Evolutionary conservation across 306 rosid species (phyloP).

Genomic region (Potentilla sterilis): DNA sequence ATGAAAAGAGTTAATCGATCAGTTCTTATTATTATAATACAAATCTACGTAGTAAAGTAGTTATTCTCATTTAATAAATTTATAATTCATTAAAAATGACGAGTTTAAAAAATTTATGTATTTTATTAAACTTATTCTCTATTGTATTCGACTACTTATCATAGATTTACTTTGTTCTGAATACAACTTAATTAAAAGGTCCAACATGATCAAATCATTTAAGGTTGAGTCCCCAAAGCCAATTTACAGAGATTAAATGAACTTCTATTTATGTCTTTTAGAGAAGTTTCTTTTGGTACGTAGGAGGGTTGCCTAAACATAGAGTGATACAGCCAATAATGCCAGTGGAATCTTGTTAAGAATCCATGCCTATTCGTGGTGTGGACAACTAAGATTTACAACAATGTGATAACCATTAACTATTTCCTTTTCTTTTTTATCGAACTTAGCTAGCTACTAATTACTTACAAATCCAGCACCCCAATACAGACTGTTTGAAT

Average conservation of each 20-base stretch:
- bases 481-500: neutral
- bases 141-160: too few species aligned
- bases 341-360: neutral
- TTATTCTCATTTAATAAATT: too few species aligned
- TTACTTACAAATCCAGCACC: neutral
- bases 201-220: neutral
- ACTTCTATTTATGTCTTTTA: neutral
- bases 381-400: neutral
- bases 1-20: too few species aligned
- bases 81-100: too few species aligned
- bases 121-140: too few species aligned
- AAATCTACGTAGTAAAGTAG: too few species aligned
- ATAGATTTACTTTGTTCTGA: too few species aligned
- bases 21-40: too few species aligned
- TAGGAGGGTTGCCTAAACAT: conserved; percentile 1
- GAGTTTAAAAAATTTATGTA: too few species aligned
- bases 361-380: neutral
- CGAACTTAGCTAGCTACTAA: neutral
- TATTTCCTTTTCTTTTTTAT: neutral
- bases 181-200: neutral
- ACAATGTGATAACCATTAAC: neutral
- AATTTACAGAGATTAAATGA: neutral
- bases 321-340: neutral
- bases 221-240: neutral
- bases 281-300: neutral